Percentiles rank a stretch among this genome's conserved stretches.
Evolutionary conservation across 1,284 basidiomycete species (phyloP).

Genomic region (Puccinia triticina): DNA sequence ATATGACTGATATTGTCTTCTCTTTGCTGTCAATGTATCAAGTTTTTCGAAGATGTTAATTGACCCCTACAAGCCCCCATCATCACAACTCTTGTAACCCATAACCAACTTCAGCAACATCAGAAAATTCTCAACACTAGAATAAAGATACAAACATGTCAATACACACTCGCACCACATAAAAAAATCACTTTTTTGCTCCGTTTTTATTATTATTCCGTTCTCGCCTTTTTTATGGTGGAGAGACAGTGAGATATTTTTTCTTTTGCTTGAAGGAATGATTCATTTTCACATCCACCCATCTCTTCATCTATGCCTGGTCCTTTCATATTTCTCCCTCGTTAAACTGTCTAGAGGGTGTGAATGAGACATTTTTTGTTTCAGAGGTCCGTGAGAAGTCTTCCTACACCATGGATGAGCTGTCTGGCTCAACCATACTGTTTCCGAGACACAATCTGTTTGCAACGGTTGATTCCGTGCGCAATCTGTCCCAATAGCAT

Average conservation of each 20-base stretch:
- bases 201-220: not conserved
- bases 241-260: not conserved
- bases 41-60: slow-evolving; percentile 25
- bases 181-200: not conserved
- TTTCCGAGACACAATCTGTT: too few relatives aligned
- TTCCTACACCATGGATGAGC: too few relatives aligned
- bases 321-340: not conserved
- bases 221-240: not conserved
- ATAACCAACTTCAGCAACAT: not conserved
- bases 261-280: slow-evolving; percentile 23
- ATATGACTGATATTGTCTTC: not conserved
- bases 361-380: too few relatives aligned
- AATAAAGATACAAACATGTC: not conserved
- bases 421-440: too few relatives aligned
- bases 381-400: too few relatives aligned
- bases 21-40: not conserved
- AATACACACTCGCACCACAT: not conserved
- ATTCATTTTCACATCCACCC: not conserved
- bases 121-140: not conserved
- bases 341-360: too few relatives aligned
- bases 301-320: not conserved
- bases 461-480: too few relatives aligned
- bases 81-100: slow-evolving; percentile 2
- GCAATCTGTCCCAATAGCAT: too few relatives aligned
- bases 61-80: slow-evolving; percentile 11